Evolutionary conservation across 768 basidiomycete species (phyloP), one percentile per base, ranked within the genome.

Genomic region (Naganishia antarctica): DNA sequence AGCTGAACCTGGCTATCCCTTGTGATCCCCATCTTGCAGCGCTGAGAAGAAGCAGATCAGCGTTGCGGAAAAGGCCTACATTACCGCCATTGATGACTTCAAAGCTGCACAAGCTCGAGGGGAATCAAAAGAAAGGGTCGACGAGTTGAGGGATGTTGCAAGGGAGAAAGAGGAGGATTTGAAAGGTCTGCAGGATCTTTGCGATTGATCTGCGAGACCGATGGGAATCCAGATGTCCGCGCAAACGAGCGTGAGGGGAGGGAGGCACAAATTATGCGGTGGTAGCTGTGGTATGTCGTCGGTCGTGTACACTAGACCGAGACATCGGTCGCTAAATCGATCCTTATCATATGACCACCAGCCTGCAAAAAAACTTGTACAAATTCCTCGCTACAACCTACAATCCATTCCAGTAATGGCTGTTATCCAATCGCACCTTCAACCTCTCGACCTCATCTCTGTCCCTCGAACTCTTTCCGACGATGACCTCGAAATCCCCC

Each of bases 401-500:
- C 48, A 63, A 50, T 8, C 61, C 61, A 23, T 23, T 50, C 61
- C 61, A 63, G 18, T 40, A 41, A 28, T 23, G 34, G 32, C 32
- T 51, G 9, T 43, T 11, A 1, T 63, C 13, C 9, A 51, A 26
- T 32, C 18, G 6, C 9, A 51, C 5, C 50, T 16, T 26, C 50
- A 51, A 16, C 31, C 15, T 51, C n/a, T 26, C 25, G 25, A 41
- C 21, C n/a, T 26, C 25, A 40, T 28, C 21, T 29, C 34, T n/a
- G 48, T 43, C 61, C 18, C 25, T 21, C 16, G 47, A 50, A 9
- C 46, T 29, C 15, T 16, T 28, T 26, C 48, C 76, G 53, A 79
- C 76, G 9, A 87, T 68, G 5, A n/a, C n/a, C n/a, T 69, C 70
- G 70, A 86, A 87, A 45, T 74, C 74, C 15, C 86, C 86, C 63